Base-by-base conservation (phyloP, 31 red algal genomes). In the Odonthalia washingtoniensis region DNA sequence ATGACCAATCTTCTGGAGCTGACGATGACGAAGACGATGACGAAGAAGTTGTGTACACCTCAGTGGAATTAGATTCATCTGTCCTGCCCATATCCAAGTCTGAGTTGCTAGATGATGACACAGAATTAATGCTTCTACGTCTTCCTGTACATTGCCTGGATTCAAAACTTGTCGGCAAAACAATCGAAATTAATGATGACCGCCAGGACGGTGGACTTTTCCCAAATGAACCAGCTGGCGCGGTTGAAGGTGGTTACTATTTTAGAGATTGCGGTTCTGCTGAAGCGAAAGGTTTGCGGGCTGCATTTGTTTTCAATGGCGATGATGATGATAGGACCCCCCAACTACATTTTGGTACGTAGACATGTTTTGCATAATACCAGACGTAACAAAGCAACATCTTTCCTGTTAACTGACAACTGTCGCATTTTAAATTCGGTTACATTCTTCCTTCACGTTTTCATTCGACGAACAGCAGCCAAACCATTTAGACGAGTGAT, bases 401-500 rank as follows among this genome's bases (percentile, higher is more conserved):
- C n/a, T n/a, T n/a, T n/a, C n/a, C n/a, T n/a, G n/a, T n/a, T n/a
- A n/a, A n/a, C n/a, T n/a, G n/a, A n/a, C n/a, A n/a, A n/a, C n/a
- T n/a, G n/a, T n/a, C n/a, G n/a, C n/a, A n/a, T n/a, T n/a, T n/a
- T n/a, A n/a, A n/a, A n/a, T n/a, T n/a, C n/a, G n/a, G n/a, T n/a
- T n/a, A n/a, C n/a, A n/a, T n/a, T n/a, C n/a, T n/a, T n/a, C n/a
- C n/a, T n/a, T n/a, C n/a, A n/a, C n/a, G n/a, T n/a, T n/a, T n/a
- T n/a, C n/a, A n/a, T n/a, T n/a, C n/a, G n/a, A n/a, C n/a, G n/a
- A n/a, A n/a, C n/a, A 14, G 49, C 21, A 57, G 84, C 44, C 3
- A 92, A 87, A 82, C 82, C 64, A 27, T 92, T 92, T 62, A 65
- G 73, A 24, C 72, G 75, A 62, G 79, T 75, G 1, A 36, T 92